Evolutionary conservation across 345 rosid species (phyloP), one percentile per base, ranked within the genome.

Genomic region (Melastoma malabathricum): DNA sequence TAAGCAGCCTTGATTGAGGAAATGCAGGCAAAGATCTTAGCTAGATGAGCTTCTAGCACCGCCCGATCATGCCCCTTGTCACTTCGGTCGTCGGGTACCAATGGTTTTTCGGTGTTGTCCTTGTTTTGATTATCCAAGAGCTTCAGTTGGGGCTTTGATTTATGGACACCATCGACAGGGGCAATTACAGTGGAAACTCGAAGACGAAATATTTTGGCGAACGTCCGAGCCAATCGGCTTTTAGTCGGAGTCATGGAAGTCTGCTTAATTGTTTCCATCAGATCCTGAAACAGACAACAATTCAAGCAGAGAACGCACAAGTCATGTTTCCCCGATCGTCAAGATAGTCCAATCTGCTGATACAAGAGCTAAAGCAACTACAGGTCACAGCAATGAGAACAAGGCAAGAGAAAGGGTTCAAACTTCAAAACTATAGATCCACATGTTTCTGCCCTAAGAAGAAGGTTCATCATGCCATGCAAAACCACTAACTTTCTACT

Each of bases 1-100:
- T 86, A 89, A 2, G 86, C 82, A 12, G 94, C 95, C 68, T 86
- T 86, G 31, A 89, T 74, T 0, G 90, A 59, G 1, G 97, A 81
- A n/a, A 83, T 57, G 3, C 81, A 62, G 0, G 90, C 95, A 61
- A 89, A 89, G 13, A 86, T 66, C 72, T 81, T 86, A 0, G 97
- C 96, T 1, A 76, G 47, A 14, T 83, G 74, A 1, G 94, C 79
- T 52, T 83, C 81, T 34, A 79, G 43, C 1, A 71, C 77, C 0
- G 83, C 82, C 44, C 59, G 62, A 27, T 58, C 43, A 19, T 18
- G 25, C 12, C 20, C 17, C 34, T 55, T 20, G 10, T 55, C 49
- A 27, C 23, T 43, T 18, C 17, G 20, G 17, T 23, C 39, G 5
- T 7, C 6, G 19, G n/a, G 48, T 43, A 15, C 15, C 18, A 8